Evolutionary conservation across 2,329 filamentous ascomycete genomes (phyloP).

Genomic region (Colletotrichum cereale): DNA sequence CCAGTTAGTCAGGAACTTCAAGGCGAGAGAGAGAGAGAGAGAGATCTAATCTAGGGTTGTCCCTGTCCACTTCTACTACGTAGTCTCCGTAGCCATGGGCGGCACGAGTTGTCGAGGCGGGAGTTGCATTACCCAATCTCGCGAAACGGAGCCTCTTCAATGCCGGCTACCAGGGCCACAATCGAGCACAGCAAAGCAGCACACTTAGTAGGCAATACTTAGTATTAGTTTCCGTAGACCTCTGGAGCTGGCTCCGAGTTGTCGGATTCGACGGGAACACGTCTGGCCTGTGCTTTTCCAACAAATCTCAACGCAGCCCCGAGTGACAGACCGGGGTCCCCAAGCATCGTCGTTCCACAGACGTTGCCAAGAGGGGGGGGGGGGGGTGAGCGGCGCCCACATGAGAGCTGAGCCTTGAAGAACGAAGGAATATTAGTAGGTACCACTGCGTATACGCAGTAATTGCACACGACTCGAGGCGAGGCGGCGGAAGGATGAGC

Average conservation of each 20-base stretch:
- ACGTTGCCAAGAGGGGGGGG: conserved; percentile 26
- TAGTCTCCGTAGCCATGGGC: neutral
- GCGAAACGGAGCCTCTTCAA: conserved; percentile 17
- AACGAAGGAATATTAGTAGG: neutral
- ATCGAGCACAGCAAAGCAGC: neutral
- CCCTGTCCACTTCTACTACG: neutral
- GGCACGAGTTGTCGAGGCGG: neutral
- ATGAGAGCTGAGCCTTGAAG: neutral
- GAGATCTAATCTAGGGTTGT: conserved; percentile 27
- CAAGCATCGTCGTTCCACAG: conserved; percentile 30
- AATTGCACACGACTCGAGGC: conserved; percentile 10
- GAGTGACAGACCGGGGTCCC: conserved; percentile 17
- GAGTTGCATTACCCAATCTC: conserved; percentile 28
- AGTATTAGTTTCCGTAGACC: no score
- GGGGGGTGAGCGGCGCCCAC: neutral
- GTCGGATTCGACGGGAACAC: neutral
- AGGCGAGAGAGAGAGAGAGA: neutral
- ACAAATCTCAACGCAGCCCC: conserved; percentile 28
- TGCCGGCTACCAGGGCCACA: conserved; percentile 1
- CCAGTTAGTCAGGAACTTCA: conserved; percentile 14
- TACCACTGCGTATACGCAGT: no score
- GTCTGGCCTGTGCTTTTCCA: conserved; percentile 30
- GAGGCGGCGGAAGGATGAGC: conserved; percentile 1
- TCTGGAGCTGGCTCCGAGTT: conserved; percentile 33
- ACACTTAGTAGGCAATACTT: no score